Base-by-base conservation (phyloP, 2,329 filamentous ascomycete species). In the Mariannaea elegans region DNA sequence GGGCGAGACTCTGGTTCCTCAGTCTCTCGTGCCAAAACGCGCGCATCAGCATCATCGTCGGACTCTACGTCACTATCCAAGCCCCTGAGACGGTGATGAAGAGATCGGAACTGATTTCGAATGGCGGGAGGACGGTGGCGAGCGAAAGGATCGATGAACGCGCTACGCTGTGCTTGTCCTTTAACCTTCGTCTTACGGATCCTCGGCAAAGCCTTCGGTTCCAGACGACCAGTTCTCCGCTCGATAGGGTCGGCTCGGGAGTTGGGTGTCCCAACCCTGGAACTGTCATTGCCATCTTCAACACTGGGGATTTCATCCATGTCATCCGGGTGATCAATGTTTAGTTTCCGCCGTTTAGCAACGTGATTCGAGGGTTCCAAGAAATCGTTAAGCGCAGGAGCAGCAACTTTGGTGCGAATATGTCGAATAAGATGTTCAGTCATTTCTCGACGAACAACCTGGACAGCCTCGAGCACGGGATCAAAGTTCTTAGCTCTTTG, bases 401-500 rank as follows among this genome's bases (percentile, higher is more conserved):
- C 91, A 8, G 92, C 94, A 46, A 98, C 88, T 69, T 94, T 91
- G 42, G 90, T 91, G 68, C 94, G 93, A 71, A 98, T 91, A 73
- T 97, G 93, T 65, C 91, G 87, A 63, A 98, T 87, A 32, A 99
- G 81, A 74, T 96, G 95, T 72, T 96, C 91, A 59, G 87, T 89
- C 72, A 99, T 81, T 74, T 98, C 94, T 52, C 87, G 86, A 50
- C 90, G 86, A 52, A 97, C 85, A 42, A 91, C 85, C 62, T 94
- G 88, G 36, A 93, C 82, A 31, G 95, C 94, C 72, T 96, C 94
- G 47, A 83, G 80, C 4, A 94, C 92, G n/a, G 95, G 94, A 75
- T 99, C 94, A 65, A 97, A 87, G 73, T 96, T 90, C 71, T 90
- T 90, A 16, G 94, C 94, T 51, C 94, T 84, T 68, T 94, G 90